Base-by-base conservation (phyloP, 164 flowering plant species). In the Piper betle region DNA sequence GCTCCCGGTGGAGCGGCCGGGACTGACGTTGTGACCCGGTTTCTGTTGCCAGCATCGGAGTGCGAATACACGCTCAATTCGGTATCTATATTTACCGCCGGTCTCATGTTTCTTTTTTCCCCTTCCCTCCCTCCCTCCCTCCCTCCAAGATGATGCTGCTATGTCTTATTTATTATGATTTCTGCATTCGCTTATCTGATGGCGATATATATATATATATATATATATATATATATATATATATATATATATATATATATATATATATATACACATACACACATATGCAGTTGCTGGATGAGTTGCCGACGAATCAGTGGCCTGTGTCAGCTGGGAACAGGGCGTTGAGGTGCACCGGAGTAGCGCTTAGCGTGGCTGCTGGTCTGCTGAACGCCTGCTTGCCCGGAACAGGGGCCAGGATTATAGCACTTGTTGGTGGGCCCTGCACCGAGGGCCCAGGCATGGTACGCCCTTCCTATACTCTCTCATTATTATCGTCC, bases 391-490 rank as follows among this genome's bases (percentile, higher is more conserved):
- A 93, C 55, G 99, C 89, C 55, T 93, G 96, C 75, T 54, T 73
- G 69, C 88, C 92, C 41, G 97, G 97, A 5, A 86, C 97, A 39
- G 94, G 91, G 53, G 97, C 91, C 38, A 74, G 96, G 37, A 93
- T 93, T 57, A 63, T 93, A 12, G 85, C 91, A 54, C 69, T 93
- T 58, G 97, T 93, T 39, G 99, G 99, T 3, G 99, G 99, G 61
- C 97, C 99, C 17, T 90, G 97, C 79, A 90, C 99, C 1, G 99
- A 93, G 77, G 99, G 99, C 62, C 99, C 99, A 0, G 99, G 99
- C 61, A 75, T 86, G 79, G 99, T 93, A 86, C 19, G 3, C 50
- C 50, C 11, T 46, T 46, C 50, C 15, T 46, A 1, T 46, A 4
- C 15, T 46, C 15, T 46, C 33, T 25, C 33, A 25, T 25, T 25